phyloP scores from a whole-genome alignment of 2,329 filamentous ascomycete species.

The Chaetomiaceae sp. region DNA sequence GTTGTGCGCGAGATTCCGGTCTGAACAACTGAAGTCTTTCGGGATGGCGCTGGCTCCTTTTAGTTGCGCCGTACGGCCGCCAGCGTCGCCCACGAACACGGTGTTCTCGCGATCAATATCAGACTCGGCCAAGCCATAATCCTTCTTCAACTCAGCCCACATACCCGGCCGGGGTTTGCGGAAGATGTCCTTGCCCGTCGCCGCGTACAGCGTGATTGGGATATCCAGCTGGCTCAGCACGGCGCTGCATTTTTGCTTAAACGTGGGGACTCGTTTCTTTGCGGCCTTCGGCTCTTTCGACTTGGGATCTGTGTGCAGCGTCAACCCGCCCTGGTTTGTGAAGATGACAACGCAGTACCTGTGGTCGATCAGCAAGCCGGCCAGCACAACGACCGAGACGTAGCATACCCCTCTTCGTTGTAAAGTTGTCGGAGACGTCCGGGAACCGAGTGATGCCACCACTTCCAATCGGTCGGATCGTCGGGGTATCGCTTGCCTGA shows the following conservation, averaged over 20 bases:
- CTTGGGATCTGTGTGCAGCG: conserved; percentile 69
- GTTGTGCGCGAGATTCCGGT: conserved; percentile 80
- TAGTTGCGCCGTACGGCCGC: conserved; percentile 49
- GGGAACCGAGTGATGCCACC: conserved; percentile 78
- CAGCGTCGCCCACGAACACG: conserved; percentile 88
- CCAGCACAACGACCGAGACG: neutral
- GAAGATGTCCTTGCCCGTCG: conserved; percentile 74
- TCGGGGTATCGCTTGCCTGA: conserved; percentile 76
- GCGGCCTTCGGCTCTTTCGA: conserved; percentile 58
- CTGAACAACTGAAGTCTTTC: conserved; percentile 63
- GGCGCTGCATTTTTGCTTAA: conserved; percentile 73
- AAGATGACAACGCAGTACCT: conserved; percentile 75
- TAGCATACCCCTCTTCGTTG: conserved; percentile 56
- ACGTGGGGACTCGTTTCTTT: conserved; percentile 66
- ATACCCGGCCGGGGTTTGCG: conserved; percentile 86
- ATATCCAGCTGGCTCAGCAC: conserved; percentile 70
- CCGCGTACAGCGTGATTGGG: conserved; percentile 78
- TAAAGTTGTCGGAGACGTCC: conserved; percentile 62
- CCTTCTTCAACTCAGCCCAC: conserved; percentile 64
- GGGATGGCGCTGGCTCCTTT: conserved; percentile 29
- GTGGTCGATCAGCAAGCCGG: neutral
- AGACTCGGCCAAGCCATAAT: conserved; percentile 54
- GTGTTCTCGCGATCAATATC: conserved; percentile 67
- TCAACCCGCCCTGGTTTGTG: conserved; percentile 85
- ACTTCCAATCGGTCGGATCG: conserved; percentile 80